Base-by-base conservation (phyloP, 1,284 basidiomycete species). In the Melampsora americana region DNA sequence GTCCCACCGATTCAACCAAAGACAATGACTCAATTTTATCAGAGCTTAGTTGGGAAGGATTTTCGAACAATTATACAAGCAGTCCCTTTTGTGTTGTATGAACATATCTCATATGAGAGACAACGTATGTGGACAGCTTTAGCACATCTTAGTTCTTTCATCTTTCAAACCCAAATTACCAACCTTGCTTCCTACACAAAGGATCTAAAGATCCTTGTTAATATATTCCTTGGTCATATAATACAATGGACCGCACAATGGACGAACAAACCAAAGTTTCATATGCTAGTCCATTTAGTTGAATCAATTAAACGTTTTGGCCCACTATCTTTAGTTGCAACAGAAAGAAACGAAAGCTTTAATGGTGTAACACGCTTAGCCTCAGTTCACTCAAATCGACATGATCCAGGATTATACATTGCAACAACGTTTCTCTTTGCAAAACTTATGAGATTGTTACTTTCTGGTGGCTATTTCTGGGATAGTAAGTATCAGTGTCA, bases 71-170 rank as follows among this genome's bases (percentile, higher is more conserved):
- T 85, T 28, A 79, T 81, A 0, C 85, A 85, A 65, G 80, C 81
- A 16, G 83, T 83, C 0, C 83, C 83, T 0, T 84, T 84, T 81
- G 83, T 84, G 0, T 71, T 85, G 0, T 78, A 83, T 56, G 83
- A 81, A 32, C 66, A 83, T 5, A 67, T 82, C 14, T 42, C 79
- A 0, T 11, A 26, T 0, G 73, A 79, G 0, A 77, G 78, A 20
- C 80, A 79, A 59, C 77, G 78, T 0, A 78, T 82, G 3, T 85
- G 84, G 84, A 42, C 79, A 1, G 71, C 82, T 4, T 78, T 84
- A 0, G 81, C 81, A 0, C 81, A 78, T 39, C 78, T 85, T 1
- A 77, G 83, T 4, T 82, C 84, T 1, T 77, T 84, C 0, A 79
- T 84, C 3, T 85, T 83, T 82, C 83, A 84, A 67, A 83, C 84